phyloP scores from a whole-genome alignment of 768 basidiomycete genomes.

The Trametes cingulata region DNA sequence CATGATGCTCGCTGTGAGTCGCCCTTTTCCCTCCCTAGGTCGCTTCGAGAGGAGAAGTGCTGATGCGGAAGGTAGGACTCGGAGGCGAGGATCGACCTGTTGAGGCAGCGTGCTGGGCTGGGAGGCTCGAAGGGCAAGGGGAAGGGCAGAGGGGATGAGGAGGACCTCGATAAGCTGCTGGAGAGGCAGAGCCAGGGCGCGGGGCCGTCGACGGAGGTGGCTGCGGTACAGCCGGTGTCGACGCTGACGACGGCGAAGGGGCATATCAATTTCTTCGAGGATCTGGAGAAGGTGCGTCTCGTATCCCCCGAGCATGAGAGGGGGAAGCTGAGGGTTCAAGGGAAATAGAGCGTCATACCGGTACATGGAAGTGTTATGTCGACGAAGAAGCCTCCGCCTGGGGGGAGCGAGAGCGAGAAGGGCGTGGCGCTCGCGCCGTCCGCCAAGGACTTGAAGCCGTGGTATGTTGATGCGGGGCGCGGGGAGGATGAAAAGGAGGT shows the following conservation, averaged over 20 bases:
- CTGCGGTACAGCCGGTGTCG: slow-evolving; percentile 31
- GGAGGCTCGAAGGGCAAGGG: slow-evolving; percentile 18
- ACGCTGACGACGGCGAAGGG: slow-evolving; percentile 50
- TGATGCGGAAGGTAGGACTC: slow-evolving; percentile 53
- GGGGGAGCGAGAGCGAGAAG: slow-evolving; percentile 50
- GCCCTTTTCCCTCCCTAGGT: background rate
- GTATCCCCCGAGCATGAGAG: background rate
- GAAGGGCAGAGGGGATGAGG: slow-evolving; percentile 34
- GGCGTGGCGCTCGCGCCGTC: slow-evolving; percentile 75
- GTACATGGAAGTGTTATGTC: slow-evolving; percentile 45
- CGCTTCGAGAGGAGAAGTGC: background rate
- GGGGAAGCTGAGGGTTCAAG: too few species aligned
- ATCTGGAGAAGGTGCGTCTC: slow-evolving; percentile 64
- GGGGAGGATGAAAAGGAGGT: slow-evolving; percentile 13
- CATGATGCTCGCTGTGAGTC: slow-evolving; percentile 67
- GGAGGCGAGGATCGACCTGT: slow-evolving; percentile 69
- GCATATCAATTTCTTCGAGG: slow-evolving; percentile 85
- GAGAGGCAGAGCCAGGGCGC: slow-evolving; percentile 18
- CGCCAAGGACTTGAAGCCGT: slow-evolving; percentile 76
- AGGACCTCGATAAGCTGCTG: slow-evolving; percentile 31
- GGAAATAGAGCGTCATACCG: background rate
- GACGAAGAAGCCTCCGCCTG: slow-evolving; percentile 37
- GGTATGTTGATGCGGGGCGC: slow-evolving; percentile 53
- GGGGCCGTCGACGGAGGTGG: background rate
- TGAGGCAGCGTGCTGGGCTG: slow-evolving; percentile 62